Conservation (phyloP, 805 yeast genomes). For the Isabelozyma heimii region DNA sequence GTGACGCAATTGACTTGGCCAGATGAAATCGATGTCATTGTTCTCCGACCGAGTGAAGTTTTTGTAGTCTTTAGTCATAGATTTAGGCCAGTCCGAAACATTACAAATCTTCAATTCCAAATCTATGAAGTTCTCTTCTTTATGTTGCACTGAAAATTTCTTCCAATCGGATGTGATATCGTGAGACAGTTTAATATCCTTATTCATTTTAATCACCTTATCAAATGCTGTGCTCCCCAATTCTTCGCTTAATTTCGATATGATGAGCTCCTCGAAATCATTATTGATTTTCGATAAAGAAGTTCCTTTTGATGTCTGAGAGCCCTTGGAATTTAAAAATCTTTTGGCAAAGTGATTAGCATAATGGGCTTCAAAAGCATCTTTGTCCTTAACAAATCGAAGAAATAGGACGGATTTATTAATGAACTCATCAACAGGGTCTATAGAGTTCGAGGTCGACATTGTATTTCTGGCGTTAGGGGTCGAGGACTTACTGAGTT, state of each 20-base stretch:
- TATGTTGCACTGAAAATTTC: constrained; percentile 9
- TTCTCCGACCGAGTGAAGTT: constrained; percentile 22
- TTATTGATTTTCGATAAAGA: constrained; percentile 39
- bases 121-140: constrained; percentile 15
- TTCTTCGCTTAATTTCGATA: constrained; percentile 67
- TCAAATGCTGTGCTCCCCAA: constrained; percentile 78
- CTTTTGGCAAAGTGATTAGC: constrained; percentile 86
- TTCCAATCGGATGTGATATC: constrained; percentile 41
- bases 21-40: constrained; percentile 22
- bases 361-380: constrained; percentile 79
- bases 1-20: constrained; percentile 38
- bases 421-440: constrained; percentile 38
- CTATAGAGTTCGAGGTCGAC: constrained; percentile 7
- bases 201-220: constrained; percentile 81
- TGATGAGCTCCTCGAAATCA: constrained; percentile 68
- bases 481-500: constrained; percentile 20
- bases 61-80: constrained; percentile 44
- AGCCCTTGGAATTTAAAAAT: constrained; percentile 41
- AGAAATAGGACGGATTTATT: constrained; percentile 60
- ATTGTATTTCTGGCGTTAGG: constrained; percentile 10
- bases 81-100: constrained; percentile 44
- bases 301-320: constrained; percentile 7
- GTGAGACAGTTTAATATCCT: constrained; percentile 59
- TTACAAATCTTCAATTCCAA: constrained; percentile 43
- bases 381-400: constrained; percentile 74